These are phyloP conservation scores for Limonium bicolor DNA, from an alignment of 148 eudicot species.

Conservation along the genomic window DNA sequence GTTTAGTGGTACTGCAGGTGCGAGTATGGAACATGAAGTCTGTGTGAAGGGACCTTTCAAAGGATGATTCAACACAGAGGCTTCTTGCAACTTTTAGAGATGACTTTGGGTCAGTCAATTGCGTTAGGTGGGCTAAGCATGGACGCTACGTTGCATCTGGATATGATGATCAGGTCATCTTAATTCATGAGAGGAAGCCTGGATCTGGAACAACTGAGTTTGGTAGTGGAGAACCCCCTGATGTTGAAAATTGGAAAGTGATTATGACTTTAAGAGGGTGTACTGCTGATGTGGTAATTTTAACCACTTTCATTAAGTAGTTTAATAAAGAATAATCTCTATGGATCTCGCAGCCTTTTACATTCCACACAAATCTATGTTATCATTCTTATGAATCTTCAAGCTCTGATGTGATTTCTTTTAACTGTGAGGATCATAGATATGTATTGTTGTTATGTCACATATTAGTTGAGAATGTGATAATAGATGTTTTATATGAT, in stretches of 20 bases:
- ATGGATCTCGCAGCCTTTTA: neutral
- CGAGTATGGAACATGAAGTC: constrained; percentile 83
- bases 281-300: constrained; percentile 97
- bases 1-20: no score
- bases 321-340: neutral
- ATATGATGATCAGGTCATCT: constrained; percentile 83
- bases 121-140: constrained; percentile 94
- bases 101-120: constrained; percentile 88
- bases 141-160: constrained; percentile 80
- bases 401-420: neutral
- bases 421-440: no score
- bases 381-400: neutral
- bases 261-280: constrained; percentile 81
- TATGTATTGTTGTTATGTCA: no score
- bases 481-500: no score
- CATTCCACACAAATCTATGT: neutral
- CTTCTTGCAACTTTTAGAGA: constrained; percentile 87
- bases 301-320: neutral
- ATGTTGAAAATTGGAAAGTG: constrained; percentile 89
- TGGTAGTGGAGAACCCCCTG: constrained; percentile 96
- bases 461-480: no score
- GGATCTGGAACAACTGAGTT: constrained; percentile 94
- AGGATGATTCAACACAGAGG: constrained; percentile 38
- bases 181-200: constrained; percentile 79
- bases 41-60: constrained; percentile 32